phyloP scores from a whole-genome alignment of 148 eudicot species.

The Euryodendron excelsum region DNA sequence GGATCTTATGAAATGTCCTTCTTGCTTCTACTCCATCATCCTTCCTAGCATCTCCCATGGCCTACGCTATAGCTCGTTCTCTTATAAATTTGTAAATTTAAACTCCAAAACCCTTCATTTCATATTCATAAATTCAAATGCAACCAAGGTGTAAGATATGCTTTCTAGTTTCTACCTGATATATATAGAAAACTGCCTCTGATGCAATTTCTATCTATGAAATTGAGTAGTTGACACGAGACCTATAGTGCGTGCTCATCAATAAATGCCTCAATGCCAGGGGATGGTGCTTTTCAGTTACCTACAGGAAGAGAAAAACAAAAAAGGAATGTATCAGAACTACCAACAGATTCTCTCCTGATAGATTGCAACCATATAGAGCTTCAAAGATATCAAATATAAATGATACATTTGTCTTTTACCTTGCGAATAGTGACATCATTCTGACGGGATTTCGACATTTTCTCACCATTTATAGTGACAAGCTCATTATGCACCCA shows the following conservation, averaged over 20 bases:
- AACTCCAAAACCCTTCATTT: no score
- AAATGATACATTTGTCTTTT: slow-evolving; percentile 11
- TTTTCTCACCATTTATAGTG: slow-evolving; percentile 68
- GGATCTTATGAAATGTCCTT: neutral
- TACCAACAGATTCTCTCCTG: neutral
- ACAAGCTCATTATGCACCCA: slow-evolving; percentile 96
- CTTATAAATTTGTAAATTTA: no score
- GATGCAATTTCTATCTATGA: slow-evolving; percentile 66
- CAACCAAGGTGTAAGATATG: neutral
- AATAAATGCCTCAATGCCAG: slow-evolving; percentile 83
- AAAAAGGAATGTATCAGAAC: neutral
- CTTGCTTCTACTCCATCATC: neutral
- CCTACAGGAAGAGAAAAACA: slow-evolving; percentile 41
- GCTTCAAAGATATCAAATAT: neutral
- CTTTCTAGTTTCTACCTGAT: slow-evolving; percentile 55
- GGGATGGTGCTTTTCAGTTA: slow-evolving; percentile 71
- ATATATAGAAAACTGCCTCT: slow-evolving; percentile 58
- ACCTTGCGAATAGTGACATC: slow-evolving; percentile 87
- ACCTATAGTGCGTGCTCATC: slow-evolving; percentile 72
- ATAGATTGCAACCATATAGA: neutral
- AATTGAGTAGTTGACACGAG: slow-evolving; percentile 74
- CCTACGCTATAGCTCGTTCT: neutral
- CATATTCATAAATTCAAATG: no score
- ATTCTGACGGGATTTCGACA: slow-evolving; percentile 86
- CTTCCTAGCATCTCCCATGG: neutral